Evolutionary conservation across 495 filamentous ascomycete species (phyloP).

Genomic region (Hyphodiscus hymeniophilus): DNA sequence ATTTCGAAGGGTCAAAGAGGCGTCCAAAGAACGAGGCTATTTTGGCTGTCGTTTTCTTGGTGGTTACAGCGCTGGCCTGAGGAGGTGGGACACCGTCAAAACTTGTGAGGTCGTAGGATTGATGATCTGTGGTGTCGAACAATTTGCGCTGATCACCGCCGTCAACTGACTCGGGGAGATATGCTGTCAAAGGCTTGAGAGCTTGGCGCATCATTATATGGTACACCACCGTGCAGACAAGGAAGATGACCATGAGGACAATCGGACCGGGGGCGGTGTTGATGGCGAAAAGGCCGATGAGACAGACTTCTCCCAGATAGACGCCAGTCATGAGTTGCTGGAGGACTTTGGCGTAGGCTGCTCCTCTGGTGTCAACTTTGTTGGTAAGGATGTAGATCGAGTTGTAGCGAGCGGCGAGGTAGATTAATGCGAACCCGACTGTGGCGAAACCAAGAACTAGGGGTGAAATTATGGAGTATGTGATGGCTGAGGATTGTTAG

Average conservation of each 20-base stretch:
- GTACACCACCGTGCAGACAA: slow-evolving; percentile 72
- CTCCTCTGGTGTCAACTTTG: slow-evolving; percentile 81
- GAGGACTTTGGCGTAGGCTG: slow-evolving; percentile 72
- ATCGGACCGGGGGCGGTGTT: slow-evolving; percentile 66
- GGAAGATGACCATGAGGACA: slow-evolving; percentile 73
- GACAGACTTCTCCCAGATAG: slow-evolving; percentile 77
- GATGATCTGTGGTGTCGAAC: slow-evolving; percentile 27
- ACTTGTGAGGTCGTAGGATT: slow-evolving; percentile 22
- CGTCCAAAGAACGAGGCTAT: slow-evolving; percentile 45
- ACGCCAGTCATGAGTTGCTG: slow-evolving; percentile 86
- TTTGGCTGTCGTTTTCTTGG: slow-evolving; percentile 26
- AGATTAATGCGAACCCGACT: slow-evolving; percentile 76
- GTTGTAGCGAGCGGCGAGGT: slow-evolving; percentile 92
- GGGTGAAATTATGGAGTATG: slow-evolving; percentile 86
- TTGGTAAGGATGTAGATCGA: slow-evolving; percentile 82
- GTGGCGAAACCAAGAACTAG: slow-evolving; percentile 81
- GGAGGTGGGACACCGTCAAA: slow-evolving; percentile 18
- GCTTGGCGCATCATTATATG: slow-evolving; percentile 73
- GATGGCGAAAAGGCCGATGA: slow-evolving; percentile 86
- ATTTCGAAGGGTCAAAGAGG: slow-evolving; percentile 70
- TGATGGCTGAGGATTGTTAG: slow-evolving; percentile 46
- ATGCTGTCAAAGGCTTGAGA: slow-evolving; percentile 67
- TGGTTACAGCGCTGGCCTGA: slow-evolving; percentile 22
- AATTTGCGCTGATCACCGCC: slow-evolving; percentile 50
- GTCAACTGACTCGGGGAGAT: slow-evolving; percentile 55